Conservation (phyloP, 371 early-diverging fungal species). For the Basidiobolus meristosporus region DNA sequence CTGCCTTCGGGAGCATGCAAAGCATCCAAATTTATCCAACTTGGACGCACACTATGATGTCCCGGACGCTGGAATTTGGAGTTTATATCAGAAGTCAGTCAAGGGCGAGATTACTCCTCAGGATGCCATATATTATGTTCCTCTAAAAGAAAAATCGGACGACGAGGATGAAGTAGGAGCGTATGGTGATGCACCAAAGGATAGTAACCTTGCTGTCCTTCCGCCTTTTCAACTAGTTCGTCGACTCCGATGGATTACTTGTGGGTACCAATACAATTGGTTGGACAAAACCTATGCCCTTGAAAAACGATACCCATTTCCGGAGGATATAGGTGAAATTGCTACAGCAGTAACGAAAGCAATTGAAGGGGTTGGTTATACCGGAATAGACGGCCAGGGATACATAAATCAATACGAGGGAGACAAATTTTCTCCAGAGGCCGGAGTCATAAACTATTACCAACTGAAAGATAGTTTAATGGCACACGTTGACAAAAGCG, state of each 20-base stretch:
- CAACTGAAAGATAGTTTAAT: constrained; percentile 66
- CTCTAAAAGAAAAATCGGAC: constrained; percentile 9
- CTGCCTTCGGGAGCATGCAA: constrained; percentile 41
- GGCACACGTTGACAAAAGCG: constrained; percentile 89
- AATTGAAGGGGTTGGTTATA: constrained; percentile 18
- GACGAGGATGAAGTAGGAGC: constrained; percentile 6
- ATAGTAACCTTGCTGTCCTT: constrained; percentile 8
- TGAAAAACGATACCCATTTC: constrained; percentile 28
- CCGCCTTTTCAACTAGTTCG: constrained; percentile 23
- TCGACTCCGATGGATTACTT: constrained; percentile 68
- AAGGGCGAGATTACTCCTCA: constrained; percentile 8
- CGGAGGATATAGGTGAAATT: constrained; percentile 25
- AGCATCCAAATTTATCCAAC: constrained; percentile 59
- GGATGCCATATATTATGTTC: constrained; percentile 9
- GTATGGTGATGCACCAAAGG: constrained; percentile 4
- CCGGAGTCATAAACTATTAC: constrained; percentile 90
- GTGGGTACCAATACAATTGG: constrained; percentile 91
- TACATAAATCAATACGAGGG: constrained; percentile 17
- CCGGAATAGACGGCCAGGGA: constrained; percentile 2
- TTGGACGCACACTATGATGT: constrained; percentile 62
- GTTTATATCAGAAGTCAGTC: constrained; percentile 17
- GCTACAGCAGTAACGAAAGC: constrained; percentile 31
- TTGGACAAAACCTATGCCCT: constrained; percentile 51
- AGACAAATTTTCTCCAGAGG: constrained; percentile 52
- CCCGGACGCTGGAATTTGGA: constrained; percentile 48